phyloP scores from a whole-genome alignment of 257 asterid species.

The Solanum pinnatisectum region DNA sequence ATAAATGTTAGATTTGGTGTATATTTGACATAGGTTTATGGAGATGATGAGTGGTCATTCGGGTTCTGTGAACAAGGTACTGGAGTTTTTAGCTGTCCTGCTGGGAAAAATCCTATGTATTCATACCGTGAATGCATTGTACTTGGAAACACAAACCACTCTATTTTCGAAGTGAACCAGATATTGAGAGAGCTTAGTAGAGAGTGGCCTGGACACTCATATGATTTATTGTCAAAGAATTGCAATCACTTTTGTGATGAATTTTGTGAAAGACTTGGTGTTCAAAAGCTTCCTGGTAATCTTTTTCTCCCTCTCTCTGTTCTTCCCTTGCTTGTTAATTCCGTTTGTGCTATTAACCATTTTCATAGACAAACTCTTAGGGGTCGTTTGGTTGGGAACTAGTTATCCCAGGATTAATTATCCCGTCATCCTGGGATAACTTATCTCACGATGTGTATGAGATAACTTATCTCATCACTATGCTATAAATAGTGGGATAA shows the following conservation, averaged over 20 bases:
- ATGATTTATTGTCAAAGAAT: slow-evolving; percentile 81
- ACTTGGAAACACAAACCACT: slow-evolving; percentile 63
- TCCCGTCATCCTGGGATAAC: too few species aligned
- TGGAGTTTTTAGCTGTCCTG: slow-evolving; percentile 90
- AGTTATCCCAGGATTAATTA: too few species aligned
- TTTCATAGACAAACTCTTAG: neutral
- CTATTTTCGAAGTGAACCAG: slow-evolving; percentile 72
- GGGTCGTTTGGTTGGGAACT: too few species aligned
- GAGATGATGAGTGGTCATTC: slow-evolving; percentile 95
- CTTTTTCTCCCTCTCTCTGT: neutral
- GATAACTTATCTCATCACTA: too few species aligned
- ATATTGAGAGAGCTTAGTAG: slow-evolving; percentile 88
- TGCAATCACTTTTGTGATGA: slow-evolving; percentile 98
- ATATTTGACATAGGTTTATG: slow-evolving; percentile 36
- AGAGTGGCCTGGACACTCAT: slow-evolving; percentile 95
- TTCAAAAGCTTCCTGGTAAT: slow-evolving; percentile 95
- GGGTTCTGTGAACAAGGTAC: slow-evolving; percentile 95
- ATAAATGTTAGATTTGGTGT: neutral
- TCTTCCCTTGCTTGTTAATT: neutral
- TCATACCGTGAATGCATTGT: slow-evolving; percentile 67
- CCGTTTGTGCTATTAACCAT: neutral
- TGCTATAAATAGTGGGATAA: too few species aligned
- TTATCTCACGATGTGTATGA: too few species aligned
- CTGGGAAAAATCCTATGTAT: slow-evolving; percentile 89
- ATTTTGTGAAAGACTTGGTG: slow-evolving; percentile 84